Conservation (phyloP, 2,329 filamentous ascomycete species). For the Colletotrichum sp. region DNA sequence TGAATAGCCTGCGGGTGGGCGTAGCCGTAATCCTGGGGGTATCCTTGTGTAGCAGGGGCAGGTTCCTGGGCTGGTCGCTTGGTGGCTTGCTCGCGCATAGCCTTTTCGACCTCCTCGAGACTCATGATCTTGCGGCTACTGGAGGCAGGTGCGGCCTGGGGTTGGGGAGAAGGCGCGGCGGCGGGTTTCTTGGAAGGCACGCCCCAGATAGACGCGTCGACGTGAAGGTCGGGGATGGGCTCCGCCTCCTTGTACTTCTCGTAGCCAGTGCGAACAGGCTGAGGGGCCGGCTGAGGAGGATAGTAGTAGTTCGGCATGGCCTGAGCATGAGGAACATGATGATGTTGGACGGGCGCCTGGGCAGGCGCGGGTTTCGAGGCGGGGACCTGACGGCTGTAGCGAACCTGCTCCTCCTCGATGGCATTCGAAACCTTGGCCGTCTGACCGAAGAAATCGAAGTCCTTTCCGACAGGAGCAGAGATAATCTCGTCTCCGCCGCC, state of each 20-base stretch:
- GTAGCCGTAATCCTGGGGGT: slow-evolving; percentile 19
- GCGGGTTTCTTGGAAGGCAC: slow-evolving; percentile 64
- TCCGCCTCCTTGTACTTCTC: slow-evolving; percentile 84
- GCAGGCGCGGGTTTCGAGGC: slow-evolving; percentile 42
- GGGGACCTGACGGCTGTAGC: slow-evolving; percentile 78
- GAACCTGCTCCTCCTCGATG: slow-evolving; percentile 88
- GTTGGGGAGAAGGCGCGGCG: slow-evolving; percentile 31
- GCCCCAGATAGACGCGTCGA: slow-evolving; percentile 93
- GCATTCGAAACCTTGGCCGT: slow-evolving; percentile 87
- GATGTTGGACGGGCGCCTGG: slow-evolving; percentile 29
- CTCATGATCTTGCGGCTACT: slow-evolving; percentile 83
- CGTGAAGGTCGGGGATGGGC: slow-evolving; percentile 87
- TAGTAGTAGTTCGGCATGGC: slow-evolving; percentile 31
- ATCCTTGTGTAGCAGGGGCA: slow-evolving; percentile 30
- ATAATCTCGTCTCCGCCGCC: slow-evolving; percentile 44
- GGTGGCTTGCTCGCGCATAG: slow-evolving; percentile 77
- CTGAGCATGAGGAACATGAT: slow-evolving; percentile 24
- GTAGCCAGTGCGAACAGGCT: slow-evolving; percentile 78
- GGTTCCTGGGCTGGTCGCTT: slow-evolving; percentile 41
- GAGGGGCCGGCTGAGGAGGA: slow-evolving; percentile 39
- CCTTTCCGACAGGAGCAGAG: slow-evolving; percentile 72
- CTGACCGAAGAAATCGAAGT: slow-evolving; percentile 96
- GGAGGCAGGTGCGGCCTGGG: slow-evolving; percentile 31
- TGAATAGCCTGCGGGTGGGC: slow-evolving; percentile 18
- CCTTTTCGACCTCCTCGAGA: slow-evolving; percentile 93